Percentiles rank a stretch among this genome's conserved stretches.
Conservation (phyloP, 805 yeast genomes). For the Candida suzukii region DNA sequence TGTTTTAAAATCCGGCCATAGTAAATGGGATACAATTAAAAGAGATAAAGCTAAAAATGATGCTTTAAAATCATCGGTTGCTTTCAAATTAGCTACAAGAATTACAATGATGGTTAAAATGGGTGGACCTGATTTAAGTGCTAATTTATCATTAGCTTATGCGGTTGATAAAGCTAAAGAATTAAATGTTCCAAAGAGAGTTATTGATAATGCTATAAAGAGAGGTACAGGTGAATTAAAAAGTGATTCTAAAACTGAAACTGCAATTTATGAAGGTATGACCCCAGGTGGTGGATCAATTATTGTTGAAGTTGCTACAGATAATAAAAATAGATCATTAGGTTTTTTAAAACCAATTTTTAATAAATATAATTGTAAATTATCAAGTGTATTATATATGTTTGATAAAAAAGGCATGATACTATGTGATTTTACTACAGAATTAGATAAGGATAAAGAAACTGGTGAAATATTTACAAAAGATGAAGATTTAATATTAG, state of each 20-base stretch:
- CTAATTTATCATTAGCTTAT: constrained; percentile 55
- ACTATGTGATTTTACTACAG: constrained; percentile 36
- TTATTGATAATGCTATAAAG: constrained; percentile 80
- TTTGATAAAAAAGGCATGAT: constrained; percentile 77
- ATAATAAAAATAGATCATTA: constrained; percentile 78
- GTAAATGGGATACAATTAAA: constrained; percentile 92
- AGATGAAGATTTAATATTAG: constrained; percentile 33
- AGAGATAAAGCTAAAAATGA: constrained; percentile 94
- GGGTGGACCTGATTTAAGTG: constrained; percentile 61
- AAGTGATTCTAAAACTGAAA: constrained; percentile 36
- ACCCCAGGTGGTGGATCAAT: constrained; percentile 91
- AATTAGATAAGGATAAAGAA: too few relatives aligned
- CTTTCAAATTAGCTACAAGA: constrained; percentile 64
- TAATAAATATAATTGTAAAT: constrained; percentile 51
- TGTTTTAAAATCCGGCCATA: constrained; percentile 62
- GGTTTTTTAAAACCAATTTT: constrained; percentile 70
- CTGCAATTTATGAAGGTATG: constrained; percentile 75
- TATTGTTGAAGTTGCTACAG: constrained; percentile 81
- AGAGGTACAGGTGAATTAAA: constrained; percentile 70
- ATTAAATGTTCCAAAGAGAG: constrained; percentile 72
- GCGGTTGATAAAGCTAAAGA: constrained; percentile 74
- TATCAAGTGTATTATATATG: constrained; percentile 72
- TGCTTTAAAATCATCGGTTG: constrained; percentile 61
- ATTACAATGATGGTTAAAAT: constrained; percentile 71
- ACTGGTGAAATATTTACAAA: too few relatives aligned